Conservation (phyloP, 73 alveolate species). For the Stentor roeselii region DNA sequence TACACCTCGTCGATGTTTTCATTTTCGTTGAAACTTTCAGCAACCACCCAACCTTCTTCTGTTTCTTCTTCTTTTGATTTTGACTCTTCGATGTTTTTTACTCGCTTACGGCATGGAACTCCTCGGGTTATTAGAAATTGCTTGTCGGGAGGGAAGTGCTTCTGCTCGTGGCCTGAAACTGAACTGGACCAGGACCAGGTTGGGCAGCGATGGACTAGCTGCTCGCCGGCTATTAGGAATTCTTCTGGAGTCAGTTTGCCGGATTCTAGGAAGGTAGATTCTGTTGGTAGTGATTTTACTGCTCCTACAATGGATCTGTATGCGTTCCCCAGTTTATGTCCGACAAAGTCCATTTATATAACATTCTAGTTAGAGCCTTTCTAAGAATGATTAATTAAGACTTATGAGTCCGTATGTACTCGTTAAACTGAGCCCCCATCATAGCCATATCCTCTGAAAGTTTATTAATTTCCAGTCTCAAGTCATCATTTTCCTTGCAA, state of each 20-base stretch:
- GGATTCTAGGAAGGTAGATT: slow-evolving; percentile 7
- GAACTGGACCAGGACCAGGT: slow-evolving; percentile 78
- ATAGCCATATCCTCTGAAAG: slow-evolving; percentile 9
- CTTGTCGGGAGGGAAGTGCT: slow-evolving; percentile 71
- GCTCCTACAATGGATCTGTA: not conserved
- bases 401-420: not conserved
- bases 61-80: slow-evolving; percentile 1
- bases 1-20: not conserved
- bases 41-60: slow-evolving; percentile 31
- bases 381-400: too few relatives aligned
- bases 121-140: slow-evolving; percentile 81
- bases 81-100: slow-evolving; percentile 50
- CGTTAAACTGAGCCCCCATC: not conserved
- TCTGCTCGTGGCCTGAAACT: slow-evolving; percentile 8
- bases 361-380: too few relatives aligned
- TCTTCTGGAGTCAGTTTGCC: slow-evolving; percentile 78
- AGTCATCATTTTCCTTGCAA: slow-evolving; percentile 6
- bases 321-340: slow-evolving; percentile 22
- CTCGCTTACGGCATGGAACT: slow-evolving; percentile 76
- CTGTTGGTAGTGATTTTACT: slow-evolving; percentile 16
- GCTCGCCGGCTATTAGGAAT: slow-evolving; percentile 90
- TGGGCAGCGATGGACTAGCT: slow-evolving; percentile 85
- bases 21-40: not conserved
- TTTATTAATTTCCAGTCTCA: not conserved
- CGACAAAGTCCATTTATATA: not conserved